Conservation (phyloP, 495 filamentous ascomycete genomes). For the Penicillium flavigenum region DNA sequence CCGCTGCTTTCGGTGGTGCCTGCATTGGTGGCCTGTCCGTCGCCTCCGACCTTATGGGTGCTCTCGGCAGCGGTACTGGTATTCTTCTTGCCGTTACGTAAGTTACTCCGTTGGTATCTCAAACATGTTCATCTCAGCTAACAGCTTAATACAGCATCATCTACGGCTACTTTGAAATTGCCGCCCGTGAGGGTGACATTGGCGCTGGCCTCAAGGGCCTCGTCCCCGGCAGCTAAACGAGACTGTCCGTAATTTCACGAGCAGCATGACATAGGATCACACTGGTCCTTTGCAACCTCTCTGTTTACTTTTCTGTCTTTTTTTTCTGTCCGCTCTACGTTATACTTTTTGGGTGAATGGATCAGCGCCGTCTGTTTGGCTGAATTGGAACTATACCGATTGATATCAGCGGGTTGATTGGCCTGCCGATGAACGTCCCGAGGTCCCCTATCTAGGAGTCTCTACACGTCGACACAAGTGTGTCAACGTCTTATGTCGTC, state of each 20-base stretch:
- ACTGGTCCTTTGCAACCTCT: slow-evolving; percentile 25
- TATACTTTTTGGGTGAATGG: slow-evolving; percentile 29
- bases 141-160: slow-evolving; percentile 66
- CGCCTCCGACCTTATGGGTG: slow-evolving; percentile 91
- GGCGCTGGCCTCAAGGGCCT: slow-evolving; percentile 83
- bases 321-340: slow-evolving; percentile 31
- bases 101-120: slow-evolving; percentile 44
- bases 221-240: slow-evolving; percentile 55
- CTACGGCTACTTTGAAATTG: slow-evolving; percentile 98
- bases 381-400: slow-evolving; percentile 3
- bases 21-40: slow-evolving; percentile 98
- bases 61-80: slow-evolving; percentile 94
- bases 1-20: slow-evolving; percentile 96
- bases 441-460: background rate
- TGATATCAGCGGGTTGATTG: slow-evolving; percentile 2
- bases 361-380: slow-evolving; percentile 12
- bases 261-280: slow-evolving; percentile 35
- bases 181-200: slow-evolving; percentile 96
- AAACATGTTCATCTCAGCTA: slow-evolving; percentile 20
- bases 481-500: background rate
- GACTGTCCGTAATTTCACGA: slow-evolving; percentile 34
- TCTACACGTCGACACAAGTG: background rate
- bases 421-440: background rate
- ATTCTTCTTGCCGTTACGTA: slow-evolving; percentile 98
- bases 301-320: slow-evolving; percentile 28